These are phyloP conservation scores for Plasmodium knowlesi DNA, from an alignment of 169 alveolate genomes.

Conservation along the genomic window DNA sequence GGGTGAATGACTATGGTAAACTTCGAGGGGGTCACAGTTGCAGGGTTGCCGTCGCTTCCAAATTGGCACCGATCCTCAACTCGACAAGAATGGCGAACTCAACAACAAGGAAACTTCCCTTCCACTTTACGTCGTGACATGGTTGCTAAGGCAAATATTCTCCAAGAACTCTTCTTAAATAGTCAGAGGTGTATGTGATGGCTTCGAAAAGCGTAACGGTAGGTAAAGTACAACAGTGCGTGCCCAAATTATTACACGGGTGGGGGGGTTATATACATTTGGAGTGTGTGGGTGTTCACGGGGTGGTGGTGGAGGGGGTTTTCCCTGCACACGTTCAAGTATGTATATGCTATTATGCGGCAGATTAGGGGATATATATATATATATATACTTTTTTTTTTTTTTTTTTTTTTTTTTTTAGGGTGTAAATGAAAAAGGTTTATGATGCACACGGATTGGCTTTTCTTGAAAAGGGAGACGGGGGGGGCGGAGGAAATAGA, in stretches of 20 bases:
- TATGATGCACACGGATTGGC: neutral
- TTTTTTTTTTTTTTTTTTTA: neutral
- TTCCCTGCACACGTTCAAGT: neutral
- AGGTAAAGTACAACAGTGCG: neutral
- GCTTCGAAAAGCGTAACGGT: neutral
- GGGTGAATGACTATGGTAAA: neutral
- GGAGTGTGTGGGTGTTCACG: neutral
- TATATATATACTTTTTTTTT: no score
- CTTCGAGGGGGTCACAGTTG: neutral
- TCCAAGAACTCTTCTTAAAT: neutral
- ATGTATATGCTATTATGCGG: neutral
- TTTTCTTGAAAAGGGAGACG: constrained; percentile 3
- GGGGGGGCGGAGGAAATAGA: neutral
- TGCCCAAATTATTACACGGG: neutral
- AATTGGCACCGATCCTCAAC: neutral
- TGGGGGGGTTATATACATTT: neutral
- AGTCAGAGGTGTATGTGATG: neutral
- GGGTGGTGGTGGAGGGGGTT: neutral
- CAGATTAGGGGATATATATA: neutral
- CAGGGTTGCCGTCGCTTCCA: neutral
- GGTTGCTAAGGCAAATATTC: neutral
- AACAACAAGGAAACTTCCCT: neutral
- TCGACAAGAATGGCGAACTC: neutral
- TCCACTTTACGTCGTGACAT: neutral
- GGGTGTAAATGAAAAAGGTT: neutral